Evolutionary conservation across 352 stramenopile genomes (phyloP), one percentile per base, ranked within the genome.

Genomic region (Phytophthora agathidicida): DNA sequence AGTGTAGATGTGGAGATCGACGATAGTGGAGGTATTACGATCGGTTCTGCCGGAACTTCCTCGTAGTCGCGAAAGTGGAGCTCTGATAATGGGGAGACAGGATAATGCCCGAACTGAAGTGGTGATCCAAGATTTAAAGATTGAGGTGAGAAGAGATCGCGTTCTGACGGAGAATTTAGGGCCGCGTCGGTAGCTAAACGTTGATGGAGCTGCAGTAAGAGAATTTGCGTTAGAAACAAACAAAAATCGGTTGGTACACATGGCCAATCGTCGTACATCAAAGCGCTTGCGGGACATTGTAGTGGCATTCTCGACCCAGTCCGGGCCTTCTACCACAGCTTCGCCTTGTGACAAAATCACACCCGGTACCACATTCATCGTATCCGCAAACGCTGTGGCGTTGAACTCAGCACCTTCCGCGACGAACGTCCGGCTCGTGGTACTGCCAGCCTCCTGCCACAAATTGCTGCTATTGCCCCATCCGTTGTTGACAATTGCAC

Each of bases 271-370:
- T n/a, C n/a, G 17, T 60, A 90, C 77, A 61, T 84, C 77, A 47
- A 90, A 90, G 17, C 75, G 73, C 46, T 86, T 90, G n/a, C 66
- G 65, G 20, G 80, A 90, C 80, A 90, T 90, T 2, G 67, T 87
- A 24, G 63, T 65, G 5, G 67, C 26, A 16, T 60, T 68, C 13
- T 86, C 75, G 0, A 73, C 47, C 19, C 60, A 73, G 14, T 78
- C 60, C 0, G 80, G 75, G 0, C 80, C 80, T 49, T 83, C 68
- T 0, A 77, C 16, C 2, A 75, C 44, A 2, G 53, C 48, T 7
- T 88, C 80, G 4, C 77, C 80, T 14, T 84, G 67, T 1, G 57
- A 56, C 1, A 87, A 54, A 14, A 64, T 60, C 0, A 88, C 80
- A 0, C 77, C 80, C 1, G 75, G 67, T 0, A 69, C 56, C 1